These are phyloP conservation scores for Lichtheimia corymbifera DNA, from an alignment of 371 early-diverging fungal species.

Conservation along the genomic window DNA sequence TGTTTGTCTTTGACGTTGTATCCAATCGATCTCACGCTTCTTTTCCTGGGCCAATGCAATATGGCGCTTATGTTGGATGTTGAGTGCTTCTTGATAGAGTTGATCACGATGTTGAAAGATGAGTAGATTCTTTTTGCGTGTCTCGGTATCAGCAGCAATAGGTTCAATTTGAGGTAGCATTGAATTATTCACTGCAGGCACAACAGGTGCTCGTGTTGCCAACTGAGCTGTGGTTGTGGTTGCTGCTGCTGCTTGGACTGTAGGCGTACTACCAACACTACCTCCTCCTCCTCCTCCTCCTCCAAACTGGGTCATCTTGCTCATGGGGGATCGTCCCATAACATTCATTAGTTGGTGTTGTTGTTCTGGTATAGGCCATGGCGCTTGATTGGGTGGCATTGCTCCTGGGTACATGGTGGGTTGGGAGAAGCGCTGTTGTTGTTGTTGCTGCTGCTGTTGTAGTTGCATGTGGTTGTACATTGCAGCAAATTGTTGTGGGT, in stretches of 20 bases:
- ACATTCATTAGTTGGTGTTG: background rate
- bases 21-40: conserved; percentile 39
- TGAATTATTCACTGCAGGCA: conserved; percentile 7
- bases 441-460: conserved; percentile 15
- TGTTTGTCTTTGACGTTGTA: conserved; percentile 28
- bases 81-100: conserved; percentile 38
- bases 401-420: background rate
- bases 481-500: conserved; percentile 23
- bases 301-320: background rate
- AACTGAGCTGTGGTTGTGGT: background rate
- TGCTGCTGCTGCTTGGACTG: no score
- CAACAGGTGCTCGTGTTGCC: background rate
- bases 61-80: conserved; percentile 43
- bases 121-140: conserved; percentile 22
- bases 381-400: background rate
- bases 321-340: background rate
- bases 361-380: background rate
- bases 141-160: conserved; percentile 16
- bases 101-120: conserved; percentile 34
- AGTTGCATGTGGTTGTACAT: conserved; percentile 25
- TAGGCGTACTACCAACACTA: no score
- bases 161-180: conserved; percentile 12
- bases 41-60: conserved; percentile 43
- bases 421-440: conserved; percentile 5
- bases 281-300: background rate